Evolutionary conservation across 441 rosid genomes (phyloP).

Genomic region (Hypseocharis bilobata): DNA sequence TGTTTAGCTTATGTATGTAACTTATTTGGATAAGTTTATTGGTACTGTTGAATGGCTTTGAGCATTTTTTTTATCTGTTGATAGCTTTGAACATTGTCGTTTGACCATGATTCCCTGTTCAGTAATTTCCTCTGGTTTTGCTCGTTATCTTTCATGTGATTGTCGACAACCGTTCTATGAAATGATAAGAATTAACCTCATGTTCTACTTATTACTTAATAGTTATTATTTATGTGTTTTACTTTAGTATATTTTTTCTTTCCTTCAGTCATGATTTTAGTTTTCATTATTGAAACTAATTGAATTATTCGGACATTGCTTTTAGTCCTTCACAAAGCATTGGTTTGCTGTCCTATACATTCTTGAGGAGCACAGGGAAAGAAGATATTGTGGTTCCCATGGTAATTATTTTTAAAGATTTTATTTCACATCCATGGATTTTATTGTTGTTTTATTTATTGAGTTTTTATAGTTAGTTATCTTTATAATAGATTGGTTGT

Average conservation of each 20-base stretch:
- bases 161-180: no score
- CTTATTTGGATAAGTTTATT: no score
- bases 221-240: background rate
- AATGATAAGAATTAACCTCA: no score
- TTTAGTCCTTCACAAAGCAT: constrained; percentile 75
- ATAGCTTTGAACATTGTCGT: no score
- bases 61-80: no score
- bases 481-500: no score
- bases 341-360: constrained; percentile 80
- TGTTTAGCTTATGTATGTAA: no score
- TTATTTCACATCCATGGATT: background rate
- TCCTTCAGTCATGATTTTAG: background rate
- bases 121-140: no score
- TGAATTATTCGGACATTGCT: constrained; percentile 22
- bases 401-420: constrained; percentile 38
- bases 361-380: constrained; percentile 79
- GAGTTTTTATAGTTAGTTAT: no score
- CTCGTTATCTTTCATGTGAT: no score
- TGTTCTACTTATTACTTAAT: background rate
- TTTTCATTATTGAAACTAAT: constrained; percentile 6
- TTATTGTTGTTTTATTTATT: background rate
- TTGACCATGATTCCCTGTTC: no score
- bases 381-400: constrained; percentile 94
- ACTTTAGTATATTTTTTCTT: background rate
- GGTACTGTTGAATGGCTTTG: no score